Conservation (phyloP, 805 yeast genomes). For the Yamadazyma ubonensis region DNA sequence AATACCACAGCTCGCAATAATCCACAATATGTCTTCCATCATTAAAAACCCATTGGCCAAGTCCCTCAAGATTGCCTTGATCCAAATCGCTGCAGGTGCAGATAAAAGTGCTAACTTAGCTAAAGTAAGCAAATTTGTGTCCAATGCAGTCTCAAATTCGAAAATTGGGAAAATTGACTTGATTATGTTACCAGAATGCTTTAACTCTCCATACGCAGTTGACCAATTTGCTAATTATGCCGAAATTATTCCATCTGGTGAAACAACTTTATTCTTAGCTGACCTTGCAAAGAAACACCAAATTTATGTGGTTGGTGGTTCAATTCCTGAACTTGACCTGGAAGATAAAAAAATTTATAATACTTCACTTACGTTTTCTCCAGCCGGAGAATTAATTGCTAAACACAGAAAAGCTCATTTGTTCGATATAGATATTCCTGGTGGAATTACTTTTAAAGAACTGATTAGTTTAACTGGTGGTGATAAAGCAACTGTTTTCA, state of each 20-base stretch:
- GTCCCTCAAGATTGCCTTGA: conserved; percentile 72
- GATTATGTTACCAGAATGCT: conserved; percentile 91
- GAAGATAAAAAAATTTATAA: conserved; percentile 58
- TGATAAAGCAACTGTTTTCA: conserved; percentile 73
- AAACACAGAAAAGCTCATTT: conserved; percentile 86
- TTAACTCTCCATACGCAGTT: conserved; percentile 93
- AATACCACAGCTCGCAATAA: neutral
- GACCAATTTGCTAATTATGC: conserved; percentile 84
- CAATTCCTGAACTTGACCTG: conserved; percentile 74
- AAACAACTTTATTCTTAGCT: conserved; percentile 60
- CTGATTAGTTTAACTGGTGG: conserved; percentile 76
- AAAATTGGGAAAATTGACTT: conserved; percentile 51
- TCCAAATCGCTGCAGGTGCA: conserved; percentile 79
- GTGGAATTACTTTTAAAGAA: conserved; percentile 86
- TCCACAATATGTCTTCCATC: conserved; percentile 5
- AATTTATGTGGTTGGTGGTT: conserved; percentile 81
- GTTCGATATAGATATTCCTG: conserved; percentile 90
- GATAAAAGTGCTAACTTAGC: conserved; percentile 76
- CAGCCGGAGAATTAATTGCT: conserved; percentile 73
- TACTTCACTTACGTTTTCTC: conserved; percentile 76
- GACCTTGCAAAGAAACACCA: conserved; percentile 62
- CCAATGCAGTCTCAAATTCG: conserved; percentile 51
- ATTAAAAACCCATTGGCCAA: conserved; percentile 46
- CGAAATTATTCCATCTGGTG: conserved; percentile 79
- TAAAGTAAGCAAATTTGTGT: conserved; percentile 63